Base-by-base conservation (phyloP, 2,329 filamentous ascomycete species). In the Alternaria alternata region DNA sequence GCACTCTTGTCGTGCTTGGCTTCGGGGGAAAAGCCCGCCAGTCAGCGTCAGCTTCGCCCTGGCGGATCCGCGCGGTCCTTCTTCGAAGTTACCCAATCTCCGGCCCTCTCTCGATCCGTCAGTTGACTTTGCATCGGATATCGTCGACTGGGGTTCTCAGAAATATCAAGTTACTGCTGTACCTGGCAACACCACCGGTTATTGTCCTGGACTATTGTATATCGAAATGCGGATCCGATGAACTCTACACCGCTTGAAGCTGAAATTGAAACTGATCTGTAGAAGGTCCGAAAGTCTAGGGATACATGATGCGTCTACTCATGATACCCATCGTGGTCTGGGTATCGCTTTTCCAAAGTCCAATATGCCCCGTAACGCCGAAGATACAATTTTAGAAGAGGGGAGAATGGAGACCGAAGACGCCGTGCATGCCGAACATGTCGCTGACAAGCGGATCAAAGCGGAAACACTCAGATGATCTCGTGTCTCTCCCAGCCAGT, bases 401-500 rank as follows among this genome's bases (percentile, higher is more conserved):
- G 36, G 57, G 56, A 57, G 57, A 49, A 49, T 42, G 28, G 24
- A 57, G 32, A 61, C n/a, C 39, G 20, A 24, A 14, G 26, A 41
- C 30, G 20, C 30, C 34, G 28, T 20, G 16, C 20, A 34, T 56
- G 26, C 32, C 28, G 8, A 42, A 4, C 51, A 61, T 36, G 41
- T 30, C 14, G 24, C 28, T n/a, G 20, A 34, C 11, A 53, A 52
- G 39, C 12, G 38, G 34, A 59, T 16, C 26, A 30, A 43, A 44
- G 28, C 9, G 9, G 51, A 44, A 12, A 53, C 18, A 16, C 46
- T 68, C 61, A 77, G 46, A 78, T 75, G 41, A 77, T 62, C 38
- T 99, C 94, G 3, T 88, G 81, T 28, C 94, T 84, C 75, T 97
- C 93, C 86, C 91, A 99, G 0, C 95, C 95, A 1, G 84, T 84